phyloP scores from a whole-genome alignment of 2,329 filamentous ascomycete genomes.

The Aureobasidium sp. region DNA sequence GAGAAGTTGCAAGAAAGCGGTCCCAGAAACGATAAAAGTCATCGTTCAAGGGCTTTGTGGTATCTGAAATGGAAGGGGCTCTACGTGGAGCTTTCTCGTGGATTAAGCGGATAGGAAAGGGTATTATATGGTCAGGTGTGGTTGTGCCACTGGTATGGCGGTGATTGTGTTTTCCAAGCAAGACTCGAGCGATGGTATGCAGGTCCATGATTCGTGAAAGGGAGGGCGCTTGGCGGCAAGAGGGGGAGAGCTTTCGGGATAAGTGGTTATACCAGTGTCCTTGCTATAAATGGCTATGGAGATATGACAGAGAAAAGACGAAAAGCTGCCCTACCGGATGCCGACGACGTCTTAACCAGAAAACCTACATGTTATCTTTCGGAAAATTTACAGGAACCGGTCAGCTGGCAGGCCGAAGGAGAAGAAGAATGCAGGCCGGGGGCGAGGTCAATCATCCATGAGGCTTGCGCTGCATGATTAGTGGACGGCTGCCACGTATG shows the following conservation, averaged over 20 bases:
- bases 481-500: not conserved
- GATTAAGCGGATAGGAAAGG: not conserved
- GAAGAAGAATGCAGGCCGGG: not conserved
- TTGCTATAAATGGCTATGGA: not conserved
- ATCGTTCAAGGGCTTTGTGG: slow-evolving; percentile 1
- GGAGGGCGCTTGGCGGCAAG: too few species aligned
- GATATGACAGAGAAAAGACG: not conserved
- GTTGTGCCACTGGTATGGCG: not conserved
- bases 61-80: not conserved
- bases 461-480: slow-evolving; percentile 5
- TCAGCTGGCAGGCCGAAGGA: not conserved
- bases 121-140: not conserved
- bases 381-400: not conserved
- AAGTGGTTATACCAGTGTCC: not conserved
- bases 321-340: not conserved
- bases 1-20: slow-evolving; percentile 23
- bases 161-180: not conserved
- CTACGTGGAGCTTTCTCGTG: not conserved
- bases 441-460: not conserved
- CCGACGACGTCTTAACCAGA: not conserved
- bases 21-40: slow-evolving; percentile 26
- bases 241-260: too few species aligned
- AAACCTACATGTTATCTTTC: not conserved
- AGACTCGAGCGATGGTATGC: not conserved
- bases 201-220: not conserved